Percentiles rank a stretch among this genome's conserved stretches.
phyloP scores from a whole-genome alignment of 2,329 filamentous ascomycete genomes.

The Aspergillus nomiae region DNA sequence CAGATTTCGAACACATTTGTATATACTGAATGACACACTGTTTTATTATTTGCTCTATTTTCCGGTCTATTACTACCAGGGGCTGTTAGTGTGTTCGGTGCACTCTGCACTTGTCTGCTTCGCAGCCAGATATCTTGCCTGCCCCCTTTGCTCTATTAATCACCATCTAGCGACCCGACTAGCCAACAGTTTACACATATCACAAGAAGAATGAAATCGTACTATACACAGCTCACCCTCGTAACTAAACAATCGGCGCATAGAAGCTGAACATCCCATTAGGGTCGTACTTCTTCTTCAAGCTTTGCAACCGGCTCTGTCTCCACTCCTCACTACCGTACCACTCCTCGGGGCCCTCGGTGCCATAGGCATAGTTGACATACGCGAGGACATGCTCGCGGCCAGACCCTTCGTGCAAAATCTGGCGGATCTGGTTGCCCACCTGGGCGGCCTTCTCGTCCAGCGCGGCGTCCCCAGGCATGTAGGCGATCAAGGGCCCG shows the following conservation, averaged over 20 bases:
- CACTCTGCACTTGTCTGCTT: too few relatives aligned
- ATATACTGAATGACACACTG: too few relatives aligned
- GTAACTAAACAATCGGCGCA: not conserved
- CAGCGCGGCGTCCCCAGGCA: slow-evolving; percentile 22
- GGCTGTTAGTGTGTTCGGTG: too few relatives aligned
- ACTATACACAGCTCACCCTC: too few relatives aligned
- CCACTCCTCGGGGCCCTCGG: slow-evolving; percentile 26
- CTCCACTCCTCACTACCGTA: slow-evolving; percentile 39
- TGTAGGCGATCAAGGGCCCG: slow-evolving; percentile 34
- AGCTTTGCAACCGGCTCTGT: slow-evolving; percentile 26
- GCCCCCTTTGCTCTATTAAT: too few relatives aligned
- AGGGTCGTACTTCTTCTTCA: slow-evolving; percentile 42
- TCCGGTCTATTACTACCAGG: too few relatives aligned
- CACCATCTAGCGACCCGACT: too few relatives aligned
- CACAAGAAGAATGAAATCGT: too few relatives aligned
- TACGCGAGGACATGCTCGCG: slow-evolving; percentile 27
- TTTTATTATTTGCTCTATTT: too few relatives aligned
- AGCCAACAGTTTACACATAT: too few relatives aligned
- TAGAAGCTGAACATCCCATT: slow-evolving; percentile 32
- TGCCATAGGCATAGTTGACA: slow-evolving; percentile 35
- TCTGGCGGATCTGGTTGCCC: slow-evolving; percentile 33
- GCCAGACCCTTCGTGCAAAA: slow-evolving; percentile 25
- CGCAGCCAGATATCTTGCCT: too few relatives aligned
- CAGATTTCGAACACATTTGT: too few relatives aligned
- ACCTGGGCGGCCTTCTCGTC: slow-evolving; percentile 27